Base-by-base conservation (phyloP, 768 basidiomycete genomes). In the Xerocomellus intermedius region DNA sequence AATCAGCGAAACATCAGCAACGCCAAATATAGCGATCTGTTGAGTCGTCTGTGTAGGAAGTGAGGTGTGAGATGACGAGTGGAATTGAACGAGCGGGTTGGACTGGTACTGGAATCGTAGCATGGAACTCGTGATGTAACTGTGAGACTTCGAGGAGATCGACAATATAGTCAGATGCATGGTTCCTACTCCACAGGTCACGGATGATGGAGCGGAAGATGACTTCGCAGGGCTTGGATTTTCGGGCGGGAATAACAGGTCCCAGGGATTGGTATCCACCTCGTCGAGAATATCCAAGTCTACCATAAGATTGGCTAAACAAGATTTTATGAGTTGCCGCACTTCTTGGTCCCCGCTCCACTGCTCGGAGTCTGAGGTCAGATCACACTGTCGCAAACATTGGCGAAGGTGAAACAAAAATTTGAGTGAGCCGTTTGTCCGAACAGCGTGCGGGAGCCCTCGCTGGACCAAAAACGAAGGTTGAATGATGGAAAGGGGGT, bases 381-480 rank as follows among this genome's bases (percentile, higher is more conserved):
- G 50, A 71, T 69, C 82, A 78, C 14, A 89, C 66, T 65, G 80
- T 82, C 59, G 83, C 80, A 41, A 47, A 50, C 62, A 62, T 35
- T 58, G 45, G 22, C 94, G 85, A 26, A 96, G 77, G 63, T 92
- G 86, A 56, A 89, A 85, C 21, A 95, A 73, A 48, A 95, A 82
- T 61, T 84, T 85, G 77, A 93, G 94, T 1, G 80, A 77, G 0
- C 80, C 71, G 57, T 90, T 85, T 24, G 80, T 80, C 24, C 94
- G 87, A 46, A 92, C 67, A 35, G 76, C 66, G 43, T 87, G 81
- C 8, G 90, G 87, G 9, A 78, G 69, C 5, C 91, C 91, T 42
- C 77, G 82, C 65, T 91, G 91, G 24, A 94, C 82, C 33, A 95
- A 78, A 65, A 83, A 91, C 3, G 91, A 93, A 7, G 91, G 89